Evolutionary conservation across 352 stramenopile species (phyloP).

Genomic region (Phytopythium aichiense): DNA sequence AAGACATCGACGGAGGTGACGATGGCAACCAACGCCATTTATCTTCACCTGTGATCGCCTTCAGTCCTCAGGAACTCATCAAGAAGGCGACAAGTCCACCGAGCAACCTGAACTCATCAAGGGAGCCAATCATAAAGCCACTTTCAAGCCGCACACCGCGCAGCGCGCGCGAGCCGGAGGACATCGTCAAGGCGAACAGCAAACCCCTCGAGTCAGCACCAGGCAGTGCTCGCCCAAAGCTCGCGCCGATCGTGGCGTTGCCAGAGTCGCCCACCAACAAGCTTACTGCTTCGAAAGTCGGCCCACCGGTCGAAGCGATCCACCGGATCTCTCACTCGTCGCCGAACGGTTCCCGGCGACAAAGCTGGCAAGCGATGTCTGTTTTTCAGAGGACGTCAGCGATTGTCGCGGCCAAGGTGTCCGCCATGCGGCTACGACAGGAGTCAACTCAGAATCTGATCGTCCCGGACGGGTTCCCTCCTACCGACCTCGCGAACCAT

Average conservation of each 20-base stretch:
- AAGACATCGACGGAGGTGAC: constrained; percentile 4
- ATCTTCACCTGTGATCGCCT: constrained; percentile 25
- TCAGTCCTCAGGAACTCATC: constrained; percentile 48
- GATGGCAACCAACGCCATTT: constrained; percentile 8
- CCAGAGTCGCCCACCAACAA: neutral
- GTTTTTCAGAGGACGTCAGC: constrained; percentile 13
- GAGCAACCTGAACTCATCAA: constrained; percentile 2
- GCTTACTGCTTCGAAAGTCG: neutral
- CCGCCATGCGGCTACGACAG: constrained; percentile 11
- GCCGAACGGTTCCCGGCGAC: neutral
- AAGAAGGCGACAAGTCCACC: constrained; percentile 38
- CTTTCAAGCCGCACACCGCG: constrained; percentile 19
- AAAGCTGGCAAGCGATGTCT: constrained; percentile 1
- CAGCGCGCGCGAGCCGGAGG: neutral
- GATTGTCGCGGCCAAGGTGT: constrained; percentile 4
- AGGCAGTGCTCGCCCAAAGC: neutral
- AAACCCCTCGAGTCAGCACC: neutral
- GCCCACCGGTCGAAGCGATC: neutral
- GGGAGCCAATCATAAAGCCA: constrained; percentile 23
- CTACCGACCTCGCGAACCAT: constrained; percentile 32
- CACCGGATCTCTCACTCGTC: neutral
- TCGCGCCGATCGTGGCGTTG: neutral
- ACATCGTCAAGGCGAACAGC: neutral
- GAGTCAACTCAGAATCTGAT: neutral
- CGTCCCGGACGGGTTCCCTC: constrained; percentile 7